These are phyloP conservation scores for Hexamita inflata DNA, from an alignment of 208 protist genomes.

Conservation along the genomic window DNA sequence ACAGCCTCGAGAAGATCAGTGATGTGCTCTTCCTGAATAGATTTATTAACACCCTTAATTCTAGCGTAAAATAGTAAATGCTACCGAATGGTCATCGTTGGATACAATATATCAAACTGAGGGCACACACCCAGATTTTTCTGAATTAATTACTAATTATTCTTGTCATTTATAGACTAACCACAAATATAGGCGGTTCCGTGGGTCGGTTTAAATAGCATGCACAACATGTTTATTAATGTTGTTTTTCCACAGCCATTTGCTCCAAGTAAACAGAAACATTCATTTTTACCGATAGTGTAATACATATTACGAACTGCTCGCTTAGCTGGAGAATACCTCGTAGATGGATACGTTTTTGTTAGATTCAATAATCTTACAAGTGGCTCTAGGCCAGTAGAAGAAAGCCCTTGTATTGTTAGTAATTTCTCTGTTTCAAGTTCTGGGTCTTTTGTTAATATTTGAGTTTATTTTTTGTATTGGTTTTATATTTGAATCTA, in stretches of 20 bases:
- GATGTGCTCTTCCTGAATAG: not conserved
- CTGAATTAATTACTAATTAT: conserved; percentile 13
- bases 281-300: conserved; percentile 33
- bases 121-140: conserved; percentile 72
- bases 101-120: conserved; percentile 73
- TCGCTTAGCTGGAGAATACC: not conserved
- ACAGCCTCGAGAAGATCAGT: conserved; percentile 18
- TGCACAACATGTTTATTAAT: conserved; percentile 51
- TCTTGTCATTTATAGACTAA: conserved; percentile 44
- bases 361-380: too few species aligned
- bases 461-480: too few species aligned
- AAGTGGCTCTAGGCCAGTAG: too few species aligned
- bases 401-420: too few species aligned
- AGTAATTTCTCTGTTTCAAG: too few species aligned
- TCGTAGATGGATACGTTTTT: not conserved
- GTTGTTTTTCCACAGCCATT: conserved; percentile 58
- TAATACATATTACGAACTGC: conserved; percentile 24
- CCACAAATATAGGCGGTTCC: conserved; percentile 51
- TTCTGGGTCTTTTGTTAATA: too few species aligned
- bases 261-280: conserved; percentile 49
- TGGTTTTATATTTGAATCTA: too few species aligned
- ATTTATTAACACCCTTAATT: conserved; percentile 61
- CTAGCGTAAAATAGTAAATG: conserved; percentile 65
- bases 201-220: conserved; percentile 54
- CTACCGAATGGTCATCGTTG: conserved; percentile 69